Evolutionary conservation across 495 filamentous ascomycete genomes (phyloP).

Genomic region (Penicillium canariense): DNA sequence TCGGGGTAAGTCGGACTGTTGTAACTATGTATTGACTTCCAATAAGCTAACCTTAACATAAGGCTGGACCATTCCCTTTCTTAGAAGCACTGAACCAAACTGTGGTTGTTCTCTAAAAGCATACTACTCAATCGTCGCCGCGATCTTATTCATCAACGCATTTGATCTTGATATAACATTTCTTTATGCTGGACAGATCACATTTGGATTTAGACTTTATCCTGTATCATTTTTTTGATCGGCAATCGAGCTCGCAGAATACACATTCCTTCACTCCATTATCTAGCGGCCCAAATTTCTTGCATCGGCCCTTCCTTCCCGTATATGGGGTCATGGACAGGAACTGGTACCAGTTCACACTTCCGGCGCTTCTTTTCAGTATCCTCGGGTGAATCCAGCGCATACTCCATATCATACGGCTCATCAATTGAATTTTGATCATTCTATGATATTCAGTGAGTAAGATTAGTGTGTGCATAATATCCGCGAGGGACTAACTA

Average conservation of each 20-base stretch:
- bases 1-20: constrained; percentile 31
- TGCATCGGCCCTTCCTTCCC: constrained; percentile 3
- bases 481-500: too few species aligned
- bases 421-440: constrained; percentile 4
- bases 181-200: not conserved
- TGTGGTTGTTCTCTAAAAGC: constrained; percentile 10
- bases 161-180: not conserved
- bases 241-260: not conserved
- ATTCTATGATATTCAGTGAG: not conserved
- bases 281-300: not conserved
- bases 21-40: not conserved
- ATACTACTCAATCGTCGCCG: too few species aligned
- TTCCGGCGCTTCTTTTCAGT: constrained; percentile 4
- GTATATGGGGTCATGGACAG: constrained; percentile 9
- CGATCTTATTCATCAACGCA: not conserved
- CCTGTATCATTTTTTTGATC: not conserved
- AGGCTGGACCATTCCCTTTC: constrained; percentile 9
- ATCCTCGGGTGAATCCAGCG: not conserved
- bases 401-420: constrained; percentile 8
- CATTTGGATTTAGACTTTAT: not conserved
- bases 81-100: constrained; percentile 11
- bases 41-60: not conserved
- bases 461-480: too few species aligned
- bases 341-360: constrained; percentile 3
- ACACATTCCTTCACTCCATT: not conserved